phyloP scores from a whole-genome alignment of 2,329 filamentous ascomycete species.

The Fusarium aywerte region DNA sequence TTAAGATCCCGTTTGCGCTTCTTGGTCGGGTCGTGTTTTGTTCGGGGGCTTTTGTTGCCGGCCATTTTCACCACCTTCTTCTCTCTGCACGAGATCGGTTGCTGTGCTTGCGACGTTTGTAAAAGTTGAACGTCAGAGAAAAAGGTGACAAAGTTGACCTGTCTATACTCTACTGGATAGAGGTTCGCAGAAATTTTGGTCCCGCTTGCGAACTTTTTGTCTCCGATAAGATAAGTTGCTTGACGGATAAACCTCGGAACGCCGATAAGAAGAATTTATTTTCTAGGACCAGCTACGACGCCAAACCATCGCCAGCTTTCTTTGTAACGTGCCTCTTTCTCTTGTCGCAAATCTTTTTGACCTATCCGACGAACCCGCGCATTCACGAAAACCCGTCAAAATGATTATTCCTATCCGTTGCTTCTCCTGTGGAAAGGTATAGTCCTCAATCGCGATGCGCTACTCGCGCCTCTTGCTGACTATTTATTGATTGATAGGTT shows the following conservation, averaged over 20 bases:
- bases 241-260: constrained; percentile 48
- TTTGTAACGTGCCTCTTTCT: constrained; percentile 28
- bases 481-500: constrained; percentile 69
- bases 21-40: constrained; percentile 53
- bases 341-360: constrained; percentile 41
- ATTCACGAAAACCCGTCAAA: constrained; percentile 53
- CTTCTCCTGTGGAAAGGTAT: constrained; percentile 98
- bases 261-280: constrained; percentile 43
- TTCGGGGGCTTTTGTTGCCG: constrained; percentile 48
- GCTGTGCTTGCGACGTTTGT: constrained; percentile 35
- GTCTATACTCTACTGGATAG: constrained; percentile 24
- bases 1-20: constrained; percentile 61
- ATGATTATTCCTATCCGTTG: constrained; percentile 99
- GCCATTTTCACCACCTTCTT: constrained; percentile 49
- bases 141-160: constrained; percentile 29
- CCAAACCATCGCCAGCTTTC: constrained; percentile 35
- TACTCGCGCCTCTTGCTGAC: constrained; percentile 32
- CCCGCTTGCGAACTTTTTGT: constrained; percentile 54
- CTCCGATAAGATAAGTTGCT: constrained; percentile 54
- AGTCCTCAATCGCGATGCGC: constrained; percentile 19
- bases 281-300: constrained; percentile 25
- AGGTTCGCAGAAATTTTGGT: constrained; percentile 54
- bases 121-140: constrained; percentile 34
- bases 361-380: constrained; percentile 22
- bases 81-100: constrained; percentile 12